These are phyloP conservation scores for Aspergillus neoniger DNA, from an alignment of 2,329 filamentous ascomycete species.

Conservation along the genomic window DNA sequence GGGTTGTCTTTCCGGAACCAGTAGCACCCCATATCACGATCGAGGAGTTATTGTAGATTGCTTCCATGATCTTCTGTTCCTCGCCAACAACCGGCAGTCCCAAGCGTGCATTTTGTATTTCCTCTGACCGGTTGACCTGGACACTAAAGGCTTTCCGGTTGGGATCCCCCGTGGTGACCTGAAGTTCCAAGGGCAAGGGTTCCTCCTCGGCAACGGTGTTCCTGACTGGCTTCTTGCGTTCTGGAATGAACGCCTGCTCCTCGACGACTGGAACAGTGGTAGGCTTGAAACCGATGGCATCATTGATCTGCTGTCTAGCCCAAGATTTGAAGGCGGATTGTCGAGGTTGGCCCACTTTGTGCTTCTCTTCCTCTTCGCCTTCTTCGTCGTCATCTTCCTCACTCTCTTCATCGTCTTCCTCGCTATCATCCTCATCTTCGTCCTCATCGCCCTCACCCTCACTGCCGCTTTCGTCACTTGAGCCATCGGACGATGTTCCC, in stretches of 20 bases:
- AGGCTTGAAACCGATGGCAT: slow-evolving; percentile 71
- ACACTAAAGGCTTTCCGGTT: slow-evolving; percentile 76
- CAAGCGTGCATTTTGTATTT: slow-evolving; percentile 76
- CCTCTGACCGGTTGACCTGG: slow-evolving; percentile 65
- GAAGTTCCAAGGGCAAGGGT: slow-evolving; percentile 42
- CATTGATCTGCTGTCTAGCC: slow-evolving; percentile 83
- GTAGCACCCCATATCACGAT: slow-evolving; percentile 94
- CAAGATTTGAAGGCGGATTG: slow-evolving; percentile 85
- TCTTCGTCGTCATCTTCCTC: slow-evolving; percentile 26
- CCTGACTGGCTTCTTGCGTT: slow-evolving; percentile 34
- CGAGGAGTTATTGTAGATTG: slow-evolving; percentile 85
- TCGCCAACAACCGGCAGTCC: slow-evolving; percentile 88
- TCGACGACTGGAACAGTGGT: slow-evolving; percentile 38
- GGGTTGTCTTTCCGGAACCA: slow-evolving; percentile 96
- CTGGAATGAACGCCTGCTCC: slow-evolving; percentile 34
- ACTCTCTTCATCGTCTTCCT: slow-evolving; percentile 18
- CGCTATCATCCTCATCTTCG: slow-evolving; percentile 31
- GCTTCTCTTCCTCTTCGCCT: slow-evolving; percentile 34
- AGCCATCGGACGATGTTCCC: slow-evolving; percentile 14
- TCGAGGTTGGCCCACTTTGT: slow-evolving; percentile 33
- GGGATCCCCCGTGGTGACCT: slow-evolving; percentile 42
- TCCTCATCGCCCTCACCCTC: slow-evolving; percentile 30
- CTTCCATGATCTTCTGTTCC: slow-evolving; percentile 97
- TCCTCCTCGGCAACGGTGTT: slow-evolving; percentile 43
- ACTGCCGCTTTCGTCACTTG: slow-evolving; percentile 33